phyloP scores from a whole-genome alignment of 495 filamentous ascomycete genomes.

The Lindgomyces ingoldianus region DNA sequence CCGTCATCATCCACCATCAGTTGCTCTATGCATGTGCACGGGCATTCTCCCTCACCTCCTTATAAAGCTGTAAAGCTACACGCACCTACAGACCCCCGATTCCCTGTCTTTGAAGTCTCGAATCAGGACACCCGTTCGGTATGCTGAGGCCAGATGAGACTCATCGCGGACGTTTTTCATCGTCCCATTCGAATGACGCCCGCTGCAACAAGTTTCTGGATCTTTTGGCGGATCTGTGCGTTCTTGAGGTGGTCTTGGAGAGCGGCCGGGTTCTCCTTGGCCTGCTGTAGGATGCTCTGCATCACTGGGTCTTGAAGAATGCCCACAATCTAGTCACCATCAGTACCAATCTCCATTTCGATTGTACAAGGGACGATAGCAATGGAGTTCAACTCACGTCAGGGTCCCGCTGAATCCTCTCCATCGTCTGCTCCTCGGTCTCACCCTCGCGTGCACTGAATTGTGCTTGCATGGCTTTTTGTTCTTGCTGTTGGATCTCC shows the following conservation, averaged over 20 bases:
- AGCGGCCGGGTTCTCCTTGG: slow-evolving; percentile 87
- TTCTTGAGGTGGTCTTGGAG: slow-evolving; percentile 98
- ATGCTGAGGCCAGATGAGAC: too few species aligned
- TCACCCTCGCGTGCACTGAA: slow-evolving; percentile 87
- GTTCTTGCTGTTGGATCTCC: slow-evolving; percentile 91
- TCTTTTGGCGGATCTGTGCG: slow-evolving; percentile 74
- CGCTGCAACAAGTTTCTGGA: slow-evolving; percentile 88
- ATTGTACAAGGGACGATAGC: neutral
- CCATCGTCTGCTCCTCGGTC: slow-evolving; percentile 94
- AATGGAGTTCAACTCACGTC: slow-evolving; percentile 63
- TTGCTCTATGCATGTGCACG: too few species aligned
- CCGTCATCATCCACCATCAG: too few species aligned
- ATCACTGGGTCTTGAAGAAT: slow-evolving; percentile 95
- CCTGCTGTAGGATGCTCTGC: slow-evolving; percentile 95
- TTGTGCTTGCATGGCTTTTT: slow-evolving; percentile 91
- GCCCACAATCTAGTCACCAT: slow-evolving; percentile 66
- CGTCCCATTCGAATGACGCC: slow-evolving; percentile 85
- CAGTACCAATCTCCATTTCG: neutral
- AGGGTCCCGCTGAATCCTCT: slow-evolving; percentile 86
- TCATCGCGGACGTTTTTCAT: too few species aligned
- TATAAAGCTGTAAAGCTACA: too few species aligned
- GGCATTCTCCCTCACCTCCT: too few species aligned
- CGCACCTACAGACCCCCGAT: too few species aligned
- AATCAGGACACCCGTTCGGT: neutral
- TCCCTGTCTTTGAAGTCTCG: too few species aligned